These are phyloP conservation scores for Taiozyma sp. DNA, from an alignment of 1,139 yeast genomes.

Conservation along the genomic window DNA sequence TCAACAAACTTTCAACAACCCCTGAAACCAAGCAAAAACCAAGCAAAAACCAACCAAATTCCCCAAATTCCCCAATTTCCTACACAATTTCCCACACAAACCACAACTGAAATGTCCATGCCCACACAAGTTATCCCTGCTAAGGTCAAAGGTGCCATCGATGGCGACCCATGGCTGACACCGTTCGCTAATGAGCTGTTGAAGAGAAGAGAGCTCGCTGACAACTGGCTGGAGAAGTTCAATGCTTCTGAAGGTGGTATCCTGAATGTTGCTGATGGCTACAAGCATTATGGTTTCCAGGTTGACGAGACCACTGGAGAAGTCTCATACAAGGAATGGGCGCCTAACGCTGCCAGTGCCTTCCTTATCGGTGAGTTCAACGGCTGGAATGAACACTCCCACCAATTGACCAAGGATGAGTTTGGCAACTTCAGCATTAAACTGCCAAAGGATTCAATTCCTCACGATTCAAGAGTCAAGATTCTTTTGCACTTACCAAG, in stretches of 20 bases:
- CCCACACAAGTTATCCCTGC: slow-evolving; percentile 9
- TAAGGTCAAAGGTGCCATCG: slow-evolving; percentile 52
- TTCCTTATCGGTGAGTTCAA: slow-evolving; percentile 88
- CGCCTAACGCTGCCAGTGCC: slow-evolving; percentile 79
- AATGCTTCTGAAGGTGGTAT: slow-evolving; percentile 36
- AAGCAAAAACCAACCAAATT: background rate
- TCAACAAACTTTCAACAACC: background rate
- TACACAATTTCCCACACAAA: background rate
- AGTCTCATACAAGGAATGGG: slow-evolving; percentile 74
- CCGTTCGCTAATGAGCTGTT: slow-evolving; percentile 66
- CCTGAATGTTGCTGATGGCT: slow-evolving; percentile 40
- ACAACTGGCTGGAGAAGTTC: slow-evolving; percentile 51
- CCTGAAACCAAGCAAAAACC: background rate
- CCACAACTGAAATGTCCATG: background rate
- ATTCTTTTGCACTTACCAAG: slow-evolving; percentile 59
- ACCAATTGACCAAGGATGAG: slow-evolving; percentile 49
- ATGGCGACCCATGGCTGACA: slow-evolving; percentile 82
- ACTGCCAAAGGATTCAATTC: slow-evolving; percentile 51
- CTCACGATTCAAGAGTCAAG: slow-evolving; percentile 79
- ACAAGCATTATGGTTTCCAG: slow-evolving; percentile 73
- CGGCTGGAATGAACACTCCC: slow-evolving; percentile 63
- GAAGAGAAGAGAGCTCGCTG: slow-evolving; percentile 50
- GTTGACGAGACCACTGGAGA: slow-evolving; percentile 46
- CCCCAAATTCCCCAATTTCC: too few species aligned
- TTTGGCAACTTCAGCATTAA: slow-evolving; percentile 68